Percentiles rank a stretch among this genome's conserved stretches.
Evolutionary conservation across 805 yeast species (phyloP).

Genomic region (Lipomyces sp.): DNA sequence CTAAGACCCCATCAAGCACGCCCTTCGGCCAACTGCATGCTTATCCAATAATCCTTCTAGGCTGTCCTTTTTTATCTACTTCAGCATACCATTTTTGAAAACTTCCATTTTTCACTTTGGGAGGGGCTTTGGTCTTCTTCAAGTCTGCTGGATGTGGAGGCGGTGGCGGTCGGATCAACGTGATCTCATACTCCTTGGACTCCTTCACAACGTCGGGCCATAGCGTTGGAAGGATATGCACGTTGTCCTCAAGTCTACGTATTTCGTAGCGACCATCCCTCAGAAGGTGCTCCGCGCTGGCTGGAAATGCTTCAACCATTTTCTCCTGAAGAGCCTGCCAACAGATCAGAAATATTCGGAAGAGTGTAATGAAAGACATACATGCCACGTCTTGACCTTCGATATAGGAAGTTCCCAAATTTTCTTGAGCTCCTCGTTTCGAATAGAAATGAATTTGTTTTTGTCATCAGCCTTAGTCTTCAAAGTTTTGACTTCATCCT

Average conservation of each 20-base stretch:
- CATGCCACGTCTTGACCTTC: conserved; percentile 22
- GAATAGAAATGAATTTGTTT: conserved; percentile 13
- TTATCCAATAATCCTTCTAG: background rate
- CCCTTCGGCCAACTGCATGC: too few species aligned
- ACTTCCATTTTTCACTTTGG: background rate
- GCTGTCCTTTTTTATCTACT: background rate
- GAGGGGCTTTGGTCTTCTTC: background rate
- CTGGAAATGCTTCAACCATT: conserved; percentile 15
- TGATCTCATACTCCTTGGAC: conserved; percentile 25
- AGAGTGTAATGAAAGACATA: background rate
- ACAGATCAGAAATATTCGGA: background rate
- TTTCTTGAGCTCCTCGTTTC: conserved; percentile 16
- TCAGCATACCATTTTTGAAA: conserved; percentile 4
- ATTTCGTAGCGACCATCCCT: conserved; percentile 21
- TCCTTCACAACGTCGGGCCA: conserved; percentile 30
- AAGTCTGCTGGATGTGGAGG: background rate
- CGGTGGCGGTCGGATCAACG: conserved; percentile 15
- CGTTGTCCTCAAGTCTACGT: conserved; percentile 16
- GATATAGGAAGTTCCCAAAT: conserved; percentile 29
- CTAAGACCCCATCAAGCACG: too few species aligned
- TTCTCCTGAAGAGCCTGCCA: conserved; percentile 5
- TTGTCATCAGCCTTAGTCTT: conserved; percentile 3
- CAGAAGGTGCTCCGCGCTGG: conserved; percentile 1
- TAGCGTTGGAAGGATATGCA: conserved; percentile 17
- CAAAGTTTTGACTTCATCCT: conserved; percentile 19